Evolutionary conservation across 148 eudicot genomes (phyloP).

Genomic region (Simmondsia chinensis): DNA sequence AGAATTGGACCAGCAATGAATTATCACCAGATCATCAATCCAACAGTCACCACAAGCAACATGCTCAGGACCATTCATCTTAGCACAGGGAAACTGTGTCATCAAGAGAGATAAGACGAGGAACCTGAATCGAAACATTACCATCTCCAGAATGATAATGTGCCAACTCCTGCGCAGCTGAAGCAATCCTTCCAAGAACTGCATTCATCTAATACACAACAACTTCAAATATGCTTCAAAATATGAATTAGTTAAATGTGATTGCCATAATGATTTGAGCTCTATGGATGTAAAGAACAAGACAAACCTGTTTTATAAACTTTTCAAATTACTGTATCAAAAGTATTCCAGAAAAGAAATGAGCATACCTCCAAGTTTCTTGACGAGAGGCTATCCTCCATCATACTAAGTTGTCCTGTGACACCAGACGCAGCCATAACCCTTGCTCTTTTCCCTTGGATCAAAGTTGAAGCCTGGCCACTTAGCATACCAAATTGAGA

Average conservation of each 20-base stretch:
- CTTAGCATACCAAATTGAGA: conserved; percentile 82
- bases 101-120: not conserved
- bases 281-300: too few relatives aligned
- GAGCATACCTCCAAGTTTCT: conserved; percentile 77
- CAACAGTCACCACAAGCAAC: too few relatives aligned
- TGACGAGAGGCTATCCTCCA: conserved; percentile 81
- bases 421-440: conserved; percentile 80
- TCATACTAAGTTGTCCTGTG: conserved; percentile 64
- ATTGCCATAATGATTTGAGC: not conserved
- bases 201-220: conserved; percentile 72
- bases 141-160: conserved; percentile 99
- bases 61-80: too few relatives aligned
- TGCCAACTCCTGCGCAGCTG: conserved; percentile 88
- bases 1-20: too few relatives aligned
- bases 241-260: not conserved
- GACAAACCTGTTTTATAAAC: too few relatives aligned
- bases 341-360: not conserved
- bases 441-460: conserved; percentile 90
- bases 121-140: conserved; percentile 15
- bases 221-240: conserved; percentile 2
- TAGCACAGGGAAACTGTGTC: not conserved
- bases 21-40: too few relatives aligned
- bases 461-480: conserved; percentile 81
- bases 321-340: too few relatives aligned
- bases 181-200: conserved; percentile 91